A percentile compares a stretch with the other conserved stretches of the same genome.
Conservation (phyloP, 352 stramenopile genomes). For the Phytophthora aleatoria region DNA sequence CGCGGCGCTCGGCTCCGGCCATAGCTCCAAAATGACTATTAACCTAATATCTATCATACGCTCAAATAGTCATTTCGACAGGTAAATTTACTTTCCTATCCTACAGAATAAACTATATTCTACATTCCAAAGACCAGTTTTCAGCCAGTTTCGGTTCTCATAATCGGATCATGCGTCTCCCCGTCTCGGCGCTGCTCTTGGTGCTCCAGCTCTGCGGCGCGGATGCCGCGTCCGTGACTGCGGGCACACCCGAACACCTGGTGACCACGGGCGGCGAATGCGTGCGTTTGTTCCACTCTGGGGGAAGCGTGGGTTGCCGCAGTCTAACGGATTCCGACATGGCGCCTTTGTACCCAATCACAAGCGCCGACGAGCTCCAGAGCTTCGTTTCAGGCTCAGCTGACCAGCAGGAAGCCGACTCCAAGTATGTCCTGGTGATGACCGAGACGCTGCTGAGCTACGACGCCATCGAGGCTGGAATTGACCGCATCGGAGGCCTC, state of each 20-base stretch:
- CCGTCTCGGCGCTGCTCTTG: constrained; percentile 22
- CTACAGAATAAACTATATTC: not conserved
- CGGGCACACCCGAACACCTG: constrained; percentile 69
- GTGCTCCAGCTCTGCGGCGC: constrained; percentile 20
- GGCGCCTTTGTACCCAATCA: constrained; percentile 57
- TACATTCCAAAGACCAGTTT: constrained; percentile 14
- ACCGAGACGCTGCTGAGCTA: constrained; percentile 59
- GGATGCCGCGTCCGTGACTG: constrained; percentile 60
- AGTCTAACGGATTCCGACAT: constrained; percentile 59
- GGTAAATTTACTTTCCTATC: not conserved
- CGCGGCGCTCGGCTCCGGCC: constrained; percentile 3
- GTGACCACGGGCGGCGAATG: constrained; percentile 68
- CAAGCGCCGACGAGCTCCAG: constrained; percentile 44
- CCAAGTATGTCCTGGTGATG: constrained; percentile 73
- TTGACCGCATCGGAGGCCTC: constrained; percentile 55
- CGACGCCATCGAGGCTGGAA: constrained; percentile 33
- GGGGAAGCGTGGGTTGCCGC: constrained; percentile 67
- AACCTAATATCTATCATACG: constrained; percentile 3
- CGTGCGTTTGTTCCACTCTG: constrained; percentile 79
- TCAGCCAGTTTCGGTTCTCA: constrained; percentile 31
- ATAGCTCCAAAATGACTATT: constrained; percentile 8
- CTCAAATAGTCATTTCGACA: not conserved
- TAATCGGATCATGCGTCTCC: constrained; percentile 29
- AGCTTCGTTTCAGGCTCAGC: constrained; percentile 44
- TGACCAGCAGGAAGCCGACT: constrained; percentile 21